Base-by-base conservation (phyloP, 106 monocot genomes). In the Narthecium ossifragum region DNA sequence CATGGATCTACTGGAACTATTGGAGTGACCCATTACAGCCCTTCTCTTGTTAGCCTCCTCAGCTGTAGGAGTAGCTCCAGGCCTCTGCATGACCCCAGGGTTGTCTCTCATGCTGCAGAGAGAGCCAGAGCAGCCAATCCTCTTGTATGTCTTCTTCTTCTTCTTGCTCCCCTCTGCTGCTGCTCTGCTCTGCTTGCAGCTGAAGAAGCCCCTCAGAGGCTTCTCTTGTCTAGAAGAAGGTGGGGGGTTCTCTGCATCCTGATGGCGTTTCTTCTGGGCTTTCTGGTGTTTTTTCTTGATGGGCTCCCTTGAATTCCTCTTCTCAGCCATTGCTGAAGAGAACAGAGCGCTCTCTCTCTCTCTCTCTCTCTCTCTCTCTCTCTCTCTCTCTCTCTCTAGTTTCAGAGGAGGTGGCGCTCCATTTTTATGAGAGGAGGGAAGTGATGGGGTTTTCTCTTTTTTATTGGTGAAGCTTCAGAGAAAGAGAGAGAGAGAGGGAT, bases 171-270 rank as follows among this genome's bases (percentile, higher is more conserved):
- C 41, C 4, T 5, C 55, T 25, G 17, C 50, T 24, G 28, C 55
- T 20, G 51, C 51, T 26, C 31, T 28, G 48, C 71, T 25, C 64
- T 68, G 27, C 45, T 56, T 72, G 71, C 84, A 84, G 23, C 55
- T 57, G 59, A 84, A 71, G 43, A 84, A 55, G 63, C 55, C 69
- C 36, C 28, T 74, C n/a, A 84, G 71, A 26, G 64, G 68, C 58
- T 52, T n/a, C 53, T 52, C 71, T 63, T 27, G 78, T n/a, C n/a
- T n/a, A n/a, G n/a, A n/a, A n/a, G n/a, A n/a, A n/a, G n/a, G 71
- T 26, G 71, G 65, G 22, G 67, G 55, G 27, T 29, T 37, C 40
- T 59, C 31, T 50, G 40, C 66, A 9, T 49, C 49, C 8, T 6
- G 9, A 22, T 49, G 18, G 20, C 2, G 7, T 32, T 58, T 58